Evolutionary conservation across 169 alveolate species (phyloP), one percentile per base, ranked within the genome.

Genomic region (Cryptosporidium parvum): DNA sequence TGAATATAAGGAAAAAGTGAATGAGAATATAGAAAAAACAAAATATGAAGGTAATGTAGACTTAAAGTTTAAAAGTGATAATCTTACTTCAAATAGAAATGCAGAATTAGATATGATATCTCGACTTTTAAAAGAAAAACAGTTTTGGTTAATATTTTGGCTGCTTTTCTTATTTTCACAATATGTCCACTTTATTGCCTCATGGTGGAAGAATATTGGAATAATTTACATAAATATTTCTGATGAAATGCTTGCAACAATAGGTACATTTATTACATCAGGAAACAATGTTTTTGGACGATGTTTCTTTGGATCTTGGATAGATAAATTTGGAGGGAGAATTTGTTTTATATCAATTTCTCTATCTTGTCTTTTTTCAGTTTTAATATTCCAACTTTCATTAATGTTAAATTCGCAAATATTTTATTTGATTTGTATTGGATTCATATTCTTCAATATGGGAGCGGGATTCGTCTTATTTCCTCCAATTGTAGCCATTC

Each of bases 191-290:
- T 80, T 80, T 26, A 39, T 80, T 14, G 75, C 80, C 3, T 80
- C 89, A 39, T 80, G 89, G 89, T 80, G 89, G 89, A 80, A 80
- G 56, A 65, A 62, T 51, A 80, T 80, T 35, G 89, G 89, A 26
- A 80, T 80, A 33, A 65, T 80, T 21, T 12, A 80, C 70, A 1
- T 80, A 18, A 33, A 51, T 21, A 80, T 80, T 1, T 59, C 89
- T 3, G 89, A 80, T 65, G 89, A 80, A 26, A 8, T 67, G n/a
- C 48, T 80, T 26, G 89, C 89, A 42, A 80, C 51, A 7, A 58
- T 62, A 12, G 89, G 89, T 23, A 80, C 89, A 7, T 31, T 80
- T 8, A 35, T 80, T n/a, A 80, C 89, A 5, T 35, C 89, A 14
- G 80, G 72, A 35, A 61, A 45, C 0, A 80, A 80, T 51, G 59